These are phyloP conservation scores for Lachnellula suecica DNA, from an alignment of 2,329 filamentous ascomycete species.

Conservation along the genomic window DNA sequence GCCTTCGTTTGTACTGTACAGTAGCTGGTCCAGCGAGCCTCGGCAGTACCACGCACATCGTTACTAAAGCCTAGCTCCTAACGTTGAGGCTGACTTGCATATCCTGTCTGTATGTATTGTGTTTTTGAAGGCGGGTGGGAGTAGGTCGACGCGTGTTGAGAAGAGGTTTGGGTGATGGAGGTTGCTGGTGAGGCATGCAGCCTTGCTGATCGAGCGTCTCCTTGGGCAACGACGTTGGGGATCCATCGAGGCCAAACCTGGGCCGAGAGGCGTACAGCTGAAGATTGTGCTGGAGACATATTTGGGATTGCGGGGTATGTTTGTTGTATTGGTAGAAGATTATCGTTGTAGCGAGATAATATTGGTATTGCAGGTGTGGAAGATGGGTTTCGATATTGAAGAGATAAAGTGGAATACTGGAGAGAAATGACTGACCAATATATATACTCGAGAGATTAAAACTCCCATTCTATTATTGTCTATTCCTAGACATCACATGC, in stretches of 20 bases:
- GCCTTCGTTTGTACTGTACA: too few species aligned
- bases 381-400: too few species aligned
- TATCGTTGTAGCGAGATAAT: too few species aligned
- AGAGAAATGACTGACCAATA: too few species aligned
- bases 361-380: too few species aligned
- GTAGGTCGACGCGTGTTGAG: background rate
- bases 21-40: too few species aligned
- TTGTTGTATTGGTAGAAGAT: too few species aligned
- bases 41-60: too few species aligned
- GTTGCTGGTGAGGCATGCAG: background rate
- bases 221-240: conserved; percentile 12
- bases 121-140: conserved; percentile 3
- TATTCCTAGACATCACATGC: too few species aligned
- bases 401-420: too few species aligned
- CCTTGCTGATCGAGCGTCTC: conserved; percentile 5
- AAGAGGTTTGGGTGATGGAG: background rate
- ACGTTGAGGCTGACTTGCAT: background rate
- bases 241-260: conserved; percentile 20
- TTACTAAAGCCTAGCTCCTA: background rate
- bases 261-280: background rate
- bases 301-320: background rate
- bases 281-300: background rate
- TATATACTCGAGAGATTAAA: too few species aligned
- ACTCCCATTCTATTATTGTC: too few species aligned
- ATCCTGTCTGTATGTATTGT: background rate